Base-by-base conservation (phyloP, 2,329 filamentous ascomycete species). In the Pseudogymnoascus pannorum region DNA sequence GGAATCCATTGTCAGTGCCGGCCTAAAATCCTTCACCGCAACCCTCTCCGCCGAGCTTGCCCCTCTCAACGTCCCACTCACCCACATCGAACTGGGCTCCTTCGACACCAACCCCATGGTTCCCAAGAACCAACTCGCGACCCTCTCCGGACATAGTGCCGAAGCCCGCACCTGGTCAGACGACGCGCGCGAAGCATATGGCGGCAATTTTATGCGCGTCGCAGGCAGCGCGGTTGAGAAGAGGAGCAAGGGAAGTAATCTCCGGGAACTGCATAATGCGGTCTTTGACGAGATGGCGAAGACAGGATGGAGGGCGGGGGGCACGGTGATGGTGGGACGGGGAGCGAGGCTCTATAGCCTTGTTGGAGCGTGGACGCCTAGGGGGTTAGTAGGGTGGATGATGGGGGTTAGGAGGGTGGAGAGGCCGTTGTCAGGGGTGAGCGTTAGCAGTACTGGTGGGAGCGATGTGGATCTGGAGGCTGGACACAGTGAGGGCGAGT, bases 271-370 rank as follows among this genome's bases (percentile, higher is more conserved):
- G 60, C 90, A 97, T 75, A 87, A 91, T 70, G 87, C 89, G 2
- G 87, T 99, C 8, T 95, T 97, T 72, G 93, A 97, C 72, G 90
- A 94, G 33, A 83, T 97, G 60, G 87, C 90, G 65, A 82, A 84
- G 44, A 82, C 79, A 16, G 78, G 82, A 66, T 72, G 72, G 57
- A 69, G 66, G 14, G 82, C 81, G 24, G 79, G 78, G 54, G 78
- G 83, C 35, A 83, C 89, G 1, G 83, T 93, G 66, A 87, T 90
- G 62, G 88, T 97, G 14, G 94, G 94, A 1, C 84, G 92, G 59
- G 94, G 94, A 5, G 91, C 91, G 58, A 80, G 88, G 61, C 80
- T 92, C 0, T 97, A 97, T 74, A 89, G 90, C 38, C 80, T 97
- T 29, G 88, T 97, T 6, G 94, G 92, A 5, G 82, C 84, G 38